These are phyloP conservation scores for Zanthoxylum bungeanum DNA, from an alignment of 345 rosid species.

Conservation along the genomic window DNA sequence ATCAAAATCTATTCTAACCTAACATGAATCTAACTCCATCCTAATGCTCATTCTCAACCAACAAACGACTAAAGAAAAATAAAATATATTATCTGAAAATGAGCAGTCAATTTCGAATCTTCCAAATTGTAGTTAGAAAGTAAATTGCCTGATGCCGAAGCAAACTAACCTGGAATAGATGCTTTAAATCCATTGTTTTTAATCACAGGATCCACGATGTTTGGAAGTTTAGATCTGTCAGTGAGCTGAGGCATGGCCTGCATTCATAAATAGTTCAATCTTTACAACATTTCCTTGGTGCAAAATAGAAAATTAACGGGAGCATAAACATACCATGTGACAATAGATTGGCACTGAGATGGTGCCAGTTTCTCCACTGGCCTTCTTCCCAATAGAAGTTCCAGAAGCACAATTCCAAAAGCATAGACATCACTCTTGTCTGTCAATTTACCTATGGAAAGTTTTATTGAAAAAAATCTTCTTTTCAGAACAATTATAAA, in stretches of 20 bases:
- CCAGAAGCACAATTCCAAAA: constrained; percentile 92
- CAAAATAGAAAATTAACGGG: too few species aligned
- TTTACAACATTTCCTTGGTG: too few species aligned
- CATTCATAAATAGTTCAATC: constrained; percentile 13
- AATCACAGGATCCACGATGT: constrained; percentile 76
- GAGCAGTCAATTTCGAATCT: background rate
- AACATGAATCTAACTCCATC: background rate
- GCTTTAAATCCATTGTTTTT: constrained; percentile 78
- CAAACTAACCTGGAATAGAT: constrained; percentile 79
- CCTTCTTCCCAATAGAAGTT: constrained; percentile 79
- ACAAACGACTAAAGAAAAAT: background rate
- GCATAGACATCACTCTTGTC: constrained; percentile 99
- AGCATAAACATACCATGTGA: constrained; percentile 65
- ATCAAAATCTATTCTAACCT: too few species aligned
- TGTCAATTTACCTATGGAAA: constrained; percentile 65
- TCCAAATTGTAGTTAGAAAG: background rate
- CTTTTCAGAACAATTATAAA: background rate
- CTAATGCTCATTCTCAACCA: background rate
- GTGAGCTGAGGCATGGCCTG: constrained; percentile 99
- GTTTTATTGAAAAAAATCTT: too few species aligned
- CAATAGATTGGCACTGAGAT: constrained; percentile 85
- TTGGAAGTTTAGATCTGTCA: constrained; percentile 81
- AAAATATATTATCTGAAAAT: background rate
- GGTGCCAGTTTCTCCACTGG: constrained; percentile 89
- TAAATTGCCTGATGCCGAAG: background rate